A percentile compares a stretch with the other conserved stretches of the same genome.
Evolutionary conservation across 2,329 filamentous ascomycete genomes (phyloP).

Genomic region (Cladosporium sp.): DNA sequence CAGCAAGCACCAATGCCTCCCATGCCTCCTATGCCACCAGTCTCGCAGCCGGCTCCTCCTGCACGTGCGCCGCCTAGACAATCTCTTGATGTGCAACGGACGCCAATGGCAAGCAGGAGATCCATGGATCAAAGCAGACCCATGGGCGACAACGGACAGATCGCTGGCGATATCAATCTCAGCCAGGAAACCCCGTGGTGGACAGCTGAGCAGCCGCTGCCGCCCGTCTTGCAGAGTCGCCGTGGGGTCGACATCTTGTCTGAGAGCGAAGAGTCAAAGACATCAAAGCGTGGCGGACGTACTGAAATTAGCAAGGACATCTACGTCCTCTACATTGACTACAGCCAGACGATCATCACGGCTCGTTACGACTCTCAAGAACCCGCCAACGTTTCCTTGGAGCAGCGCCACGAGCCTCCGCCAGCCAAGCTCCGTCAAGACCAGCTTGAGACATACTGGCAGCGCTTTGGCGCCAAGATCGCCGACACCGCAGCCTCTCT

Average conservation of each 20-base stretch:
- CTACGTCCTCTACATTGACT: constrained; percentile 89
- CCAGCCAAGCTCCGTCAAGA: constrained; percentile 82
- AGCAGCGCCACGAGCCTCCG: constrained; percentile 82
- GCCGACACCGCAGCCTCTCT: constrained; percentile 63
- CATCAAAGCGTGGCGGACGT: constrained; percentile 65
- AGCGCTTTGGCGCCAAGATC: constrained; percentile 75
- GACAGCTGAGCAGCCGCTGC: constrained; percentile 73
- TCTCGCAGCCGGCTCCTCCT: constrained; percentile 33
- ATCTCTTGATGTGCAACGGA: constrained; percentile 57
- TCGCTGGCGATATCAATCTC: constrained; percentile 83
- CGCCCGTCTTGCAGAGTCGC: constrained; percentile 75
- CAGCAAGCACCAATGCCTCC: constrained; percentile 3
- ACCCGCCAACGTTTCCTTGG: constrained; percentile 64
- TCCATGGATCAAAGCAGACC: constrained; percentile 75
- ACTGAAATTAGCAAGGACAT: constrained; percentile 72
- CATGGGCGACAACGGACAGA: constrained; percentile 69
- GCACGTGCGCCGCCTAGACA: constrained; percentile 46
- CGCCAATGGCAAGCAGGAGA: constrained; percentile 46
- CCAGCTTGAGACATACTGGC: constrained; percentile 82
- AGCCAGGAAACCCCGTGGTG: constrained; percentile 76
- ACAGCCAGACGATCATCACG: constrained; percentile 87
- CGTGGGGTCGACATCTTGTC: constrained; percentile 71
- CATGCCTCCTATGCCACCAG: constrained; percentile 24
- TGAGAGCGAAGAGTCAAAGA: constrained; percentile 74
- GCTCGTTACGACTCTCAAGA: constrained; percentile 74